Evolutionary conservation across 2,329 filamentous ascomycete species (phyloP), one percentile per base, ranked within the genome.

Genomic region (Colletotrichum sp.): DNA sequence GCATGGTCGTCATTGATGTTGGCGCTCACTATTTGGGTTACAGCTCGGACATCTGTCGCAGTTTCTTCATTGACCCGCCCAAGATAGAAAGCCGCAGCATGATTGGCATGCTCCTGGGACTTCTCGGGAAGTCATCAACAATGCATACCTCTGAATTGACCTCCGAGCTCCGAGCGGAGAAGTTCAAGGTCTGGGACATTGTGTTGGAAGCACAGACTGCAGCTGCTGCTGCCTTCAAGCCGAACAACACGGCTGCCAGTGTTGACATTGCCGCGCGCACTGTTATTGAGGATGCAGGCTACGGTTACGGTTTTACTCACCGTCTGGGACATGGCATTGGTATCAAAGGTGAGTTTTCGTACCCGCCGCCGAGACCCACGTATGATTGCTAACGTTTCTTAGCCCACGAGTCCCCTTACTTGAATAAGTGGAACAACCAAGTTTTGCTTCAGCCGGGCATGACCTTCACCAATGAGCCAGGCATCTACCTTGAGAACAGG

Each of bases 301-400:
- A 93, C 74, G 90, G 89, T 0, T 83, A 87, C 24, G 86, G 86
- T 0, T 93, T 93, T 77, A 93, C 91, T 2, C 92, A 93, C 78
- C 87, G 92, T 2, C 84, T 93, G 1, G 92, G 92, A 1, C 92
- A 93, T 78, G 90, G 92, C 2, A 92, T 93, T 64, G 92, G 92
- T 0, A 92, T 93, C 80, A 93, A 93, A 82, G 73, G 73, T 72
- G 26, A 28, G 10, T 2, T 14, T 18, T 9, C 21, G 12, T 14
- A 10, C 16, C 9, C 26, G 16, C 28, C 28, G 7, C 30, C 61
- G 10, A 43, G 32, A 32, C 28, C n/a, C n/a, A n/a, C 7, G 9
- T 10, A 21, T 16, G 6, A 18, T 13, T 4, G 30, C 21, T 75
- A 30, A 75, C 34, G 16, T 12, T 16, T 8, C 6, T 12, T 24